Evolutionary conservation across 345 rosid genomes (phyloP).

Genomic region (Gossypium rotundifolium): DNA sequence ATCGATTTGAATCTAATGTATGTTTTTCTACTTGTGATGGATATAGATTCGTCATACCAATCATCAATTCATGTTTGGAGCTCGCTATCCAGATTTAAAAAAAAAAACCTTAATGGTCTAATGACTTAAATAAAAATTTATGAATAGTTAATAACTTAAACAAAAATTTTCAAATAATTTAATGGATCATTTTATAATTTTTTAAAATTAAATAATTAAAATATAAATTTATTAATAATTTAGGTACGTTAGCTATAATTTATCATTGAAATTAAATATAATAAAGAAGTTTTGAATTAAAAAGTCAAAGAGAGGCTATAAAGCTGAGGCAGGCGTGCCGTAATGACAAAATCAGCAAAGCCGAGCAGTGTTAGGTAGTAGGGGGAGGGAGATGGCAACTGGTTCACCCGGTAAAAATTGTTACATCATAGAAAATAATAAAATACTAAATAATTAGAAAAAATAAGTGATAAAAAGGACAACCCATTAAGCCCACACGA

Average conservation of each 20-base stretch:
- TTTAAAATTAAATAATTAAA: no score
- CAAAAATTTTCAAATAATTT: rapidly evolving
- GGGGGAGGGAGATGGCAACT: not conserved
- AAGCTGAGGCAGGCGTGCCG: not conserved
- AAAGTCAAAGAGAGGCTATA: not conserved
- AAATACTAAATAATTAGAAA: not conserved
- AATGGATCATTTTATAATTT: no score
- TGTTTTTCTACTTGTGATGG: no score
- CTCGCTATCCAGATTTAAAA: no score
- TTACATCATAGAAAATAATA: not conserved
- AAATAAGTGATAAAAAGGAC: not conserved
- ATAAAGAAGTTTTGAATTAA: not conserved
- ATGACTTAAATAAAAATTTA: no score
- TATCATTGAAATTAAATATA: no score
- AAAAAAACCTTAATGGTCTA: rapidly evolving
- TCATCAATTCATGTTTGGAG: no score
- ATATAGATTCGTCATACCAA: no score
- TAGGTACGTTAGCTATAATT: no score
- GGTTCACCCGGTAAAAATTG: not conserved
- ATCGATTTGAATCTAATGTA: no score
- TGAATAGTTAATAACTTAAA: no score
- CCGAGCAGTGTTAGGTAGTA: not conserved
- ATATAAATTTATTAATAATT: no score
- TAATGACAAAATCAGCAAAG: not conserved
- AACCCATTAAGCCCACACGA: not conserved